Base-by-base conservation (phyloP, 257 asterid genomes). In the Catharanthus roseus region DNA sequence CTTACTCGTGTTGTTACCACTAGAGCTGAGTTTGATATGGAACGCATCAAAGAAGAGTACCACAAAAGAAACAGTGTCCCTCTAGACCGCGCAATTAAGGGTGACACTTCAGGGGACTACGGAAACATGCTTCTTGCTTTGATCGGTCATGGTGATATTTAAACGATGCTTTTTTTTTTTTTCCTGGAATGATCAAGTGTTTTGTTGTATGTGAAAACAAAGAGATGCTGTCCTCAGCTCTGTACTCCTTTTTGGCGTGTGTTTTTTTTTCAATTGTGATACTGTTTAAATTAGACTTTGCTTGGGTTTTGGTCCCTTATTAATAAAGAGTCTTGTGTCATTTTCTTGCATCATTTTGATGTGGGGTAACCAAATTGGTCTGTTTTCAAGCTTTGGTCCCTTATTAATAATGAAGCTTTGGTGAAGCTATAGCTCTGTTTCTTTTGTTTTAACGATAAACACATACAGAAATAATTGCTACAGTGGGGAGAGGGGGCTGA, bases 1-100 rank as follows among this genome's bases (percentile, higher is more conserved):
- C 90, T 93, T 49, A 90, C 97, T 49, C 89, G 98, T 5, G 96
- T 86, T 28, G 81, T 93, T n/a, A 87, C 85, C 0, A 91, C 97
- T 18, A 86, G 90, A 62, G 95, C 96, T 33, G 98, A 93, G 85
- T 85, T 75, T 58, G 86, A 84, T 75, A 78, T 89, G 95, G 79
- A 82, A 68, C 79, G 79, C 47, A 86, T 93, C 78, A 89, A 85
- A 76, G 93, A 84, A 72, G 88, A 86, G 51, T 91, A 89, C 75
- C 90, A 80, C 2, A 85, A 78, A 73, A 73, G 96, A 51, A 93
- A 89, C 82, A 89, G 95, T 23, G 76, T 85, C 73, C 61, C 95
- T 39, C 81, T 93, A 69, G 97, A 84, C 5, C 75, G 31, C 7
- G 96, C 96, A 0, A 85, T 93, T 62, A 72, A 86, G 29, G 84